These are phyloP conservation scores for Aspergillus leporis DNA, from an alignment of 495 filamentous ascomycete species.

Conservation along the genomic window DNA sequence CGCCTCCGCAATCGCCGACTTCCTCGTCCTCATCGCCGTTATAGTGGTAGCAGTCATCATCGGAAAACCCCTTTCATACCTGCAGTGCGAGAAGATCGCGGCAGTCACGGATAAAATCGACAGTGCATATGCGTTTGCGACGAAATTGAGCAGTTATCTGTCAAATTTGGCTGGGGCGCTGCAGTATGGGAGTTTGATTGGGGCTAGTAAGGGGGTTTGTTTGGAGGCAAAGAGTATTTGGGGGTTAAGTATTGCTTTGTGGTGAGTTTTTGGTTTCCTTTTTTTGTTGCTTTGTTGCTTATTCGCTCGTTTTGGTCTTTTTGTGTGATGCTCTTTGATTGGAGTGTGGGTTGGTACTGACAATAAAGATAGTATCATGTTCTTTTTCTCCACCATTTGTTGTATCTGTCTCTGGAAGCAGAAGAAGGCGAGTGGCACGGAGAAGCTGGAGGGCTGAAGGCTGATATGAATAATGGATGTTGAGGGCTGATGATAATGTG, in stretches of 20 bases:
- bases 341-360: constrained; percentile 4
- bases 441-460: constrained; percentile 21
- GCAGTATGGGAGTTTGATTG: constrained; percentile 61
- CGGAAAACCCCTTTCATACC: constrained; percentile 77
- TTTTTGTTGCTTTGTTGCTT: background rate
- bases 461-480: background rate
- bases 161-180: constrained; percentile 43
- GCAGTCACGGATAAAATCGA: constrained; percentile 32
- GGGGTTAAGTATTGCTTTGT: constrained; percentile 83
- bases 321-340: background rate
- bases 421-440: constrained; percentile 37
- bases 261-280: constrained; percentile 41
- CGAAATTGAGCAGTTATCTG: constrained; percentile 41
- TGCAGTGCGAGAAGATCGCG: constrained; percentile 66
- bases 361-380: constrained; percentile 56
- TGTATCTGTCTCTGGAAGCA: constrained; percentile 60
- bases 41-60: constrained; percentile 70
- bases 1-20: constrained; percentile 63
- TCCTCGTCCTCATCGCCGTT: constrained; percentile 66
- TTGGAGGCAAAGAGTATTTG: constrained; percentile 85
- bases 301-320: background rate
- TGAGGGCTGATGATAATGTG: constrained; percentile 3
- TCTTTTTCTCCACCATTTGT: constrained; percentile 63
- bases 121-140: constrained; percentile 47
- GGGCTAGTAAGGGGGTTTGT: constrained; percentile 69